Conservation (phyloP, 805 yeast species). For the Kuraishia ogatae region DNA sequence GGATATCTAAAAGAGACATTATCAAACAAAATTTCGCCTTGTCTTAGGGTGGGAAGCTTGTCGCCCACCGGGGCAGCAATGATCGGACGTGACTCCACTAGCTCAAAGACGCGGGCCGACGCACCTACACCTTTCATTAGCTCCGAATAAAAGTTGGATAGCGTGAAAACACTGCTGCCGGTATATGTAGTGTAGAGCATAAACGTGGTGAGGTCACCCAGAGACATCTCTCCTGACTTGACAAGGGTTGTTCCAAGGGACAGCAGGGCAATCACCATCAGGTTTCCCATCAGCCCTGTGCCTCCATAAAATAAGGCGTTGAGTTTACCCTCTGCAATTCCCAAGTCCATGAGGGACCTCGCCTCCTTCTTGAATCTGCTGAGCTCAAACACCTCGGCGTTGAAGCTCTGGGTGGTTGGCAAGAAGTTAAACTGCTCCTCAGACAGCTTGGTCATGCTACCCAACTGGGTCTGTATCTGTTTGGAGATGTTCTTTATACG, state of each 20-base stretch:
- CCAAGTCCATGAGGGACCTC: slow-evolving; percentile 52
- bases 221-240: slow-evolving; percentile 60
- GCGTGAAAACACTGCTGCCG: slow-evolving; percentile 85
- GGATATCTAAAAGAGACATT: slow-evolving; percentile 74
- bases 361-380: slow-evolving; percentile 68
- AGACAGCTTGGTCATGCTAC: slow-evolving; percentile 78
- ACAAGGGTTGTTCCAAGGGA: slow-evolving; percentile 81
- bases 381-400: slow-evolving; percentile 75
- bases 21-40: slow-evolving; percentile 47
- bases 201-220: slow-evolving; percentile 87
- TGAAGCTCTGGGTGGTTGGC: slow-evolving; percentile 83
- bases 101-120: slow-evolving; percentile 82
- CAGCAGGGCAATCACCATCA: slow-evolving; percentile 66
- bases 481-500: slow-evolving; percentile 67
- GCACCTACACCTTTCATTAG: slow-evolving; percentile 98
- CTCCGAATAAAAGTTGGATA: slow-evolving; percentile 87
- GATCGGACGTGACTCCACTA: slow-evolving; percentile 67
- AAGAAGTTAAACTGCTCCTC: slow-evolving; percentile 87
- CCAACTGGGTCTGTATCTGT: slow-evolving; percentile 75
- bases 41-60: slow-evolving; percentile 22
- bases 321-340: slow-evolving; percentile 71
- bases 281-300: slow-evolving; percentile 80
- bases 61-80: slow-evolving; percentile 62
- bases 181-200: slow-evolving; percentile 94
- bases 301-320: slow-evolving; percentile 71